A percentile compares a stretch with the other conserved stretches of the same genome.
Evolutionary conservation across 2,329 filamentous ascomycete species (phyloP).

Genomic region (Sarocladiaceae sp.): DNA sequence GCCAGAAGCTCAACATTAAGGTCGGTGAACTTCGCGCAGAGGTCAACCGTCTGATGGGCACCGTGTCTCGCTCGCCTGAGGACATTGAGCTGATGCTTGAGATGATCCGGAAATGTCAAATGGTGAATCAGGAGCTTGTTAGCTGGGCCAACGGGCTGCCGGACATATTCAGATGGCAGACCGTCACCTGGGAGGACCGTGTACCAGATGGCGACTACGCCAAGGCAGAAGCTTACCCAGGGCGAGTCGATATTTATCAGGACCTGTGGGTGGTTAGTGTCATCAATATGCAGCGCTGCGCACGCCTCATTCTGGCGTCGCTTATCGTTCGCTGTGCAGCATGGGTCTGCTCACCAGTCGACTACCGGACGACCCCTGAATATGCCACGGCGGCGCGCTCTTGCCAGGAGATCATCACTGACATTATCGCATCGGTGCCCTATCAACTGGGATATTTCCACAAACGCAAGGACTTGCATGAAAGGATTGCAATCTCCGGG

Average conservation of each 20-base stretch:
- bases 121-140: constrained; percentile 44
- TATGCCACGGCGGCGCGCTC: constrained; percentile 49
- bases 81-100: constrained; percentile 44
- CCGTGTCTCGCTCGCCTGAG: constrained; percentile 38
- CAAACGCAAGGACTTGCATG: constrained; percentile 34
- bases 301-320: constrained; percentile 48
- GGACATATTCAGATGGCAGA: constrained; percentile 42
- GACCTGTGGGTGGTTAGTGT: constrained; percentile 54
- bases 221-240: constrained; percentile 51
- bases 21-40: constrained; percentile 50
- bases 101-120: constrained; percentile 45
- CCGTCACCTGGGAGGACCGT: constrained; percentile 51
- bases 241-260: constrained; percentile 51
- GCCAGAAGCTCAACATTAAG: constrained; percentile 46
- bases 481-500: constrained; percentile 32
- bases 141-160: constrained; percentile 47
- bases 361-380: constrained; percentile 57
- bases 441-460: constrained; percentile 56
- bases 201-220: constrained; percentile 45
- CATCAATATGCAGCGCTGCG: constrained; percentile 49
- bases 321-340: constrained; percentile 53
- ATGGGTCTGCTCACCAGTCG: constrained; percentile 53
- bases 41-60: constrained; percentile 42
- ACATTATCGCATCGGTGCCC: constrained; percentile 56
- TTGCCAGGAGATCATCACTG: constrained; percentile 47